Base-by-base conservation (phyloP, 257 asterid species). In the Plantago elongata region DNA sequence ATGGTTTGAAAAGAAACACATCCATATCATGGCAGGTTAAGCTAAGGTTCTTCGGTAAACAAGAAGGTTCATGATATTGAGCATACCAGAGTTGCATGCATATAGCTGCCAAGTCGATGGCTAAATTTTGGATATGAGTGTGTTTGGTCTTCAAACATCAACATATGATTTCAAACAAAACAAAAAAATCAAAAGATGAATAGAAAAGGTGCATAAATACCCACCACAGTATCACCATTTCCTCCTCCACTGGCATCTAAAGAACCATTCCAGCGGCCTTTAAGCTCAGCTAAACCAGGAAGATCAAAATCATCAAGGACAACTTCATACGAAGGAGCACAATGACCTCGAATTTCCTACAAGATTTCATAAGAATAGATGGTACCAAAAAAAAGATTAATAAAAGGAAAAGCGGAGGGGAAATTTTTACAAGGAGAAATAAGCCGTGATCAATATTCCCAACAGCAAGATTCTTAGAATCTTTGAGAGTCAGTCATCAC, bases 191-290 rank as follows among this genome's bases (percentile, higher is more conserved):
- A n/a, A n/a, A n/a, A 17, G 18, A 13, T 51, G 18, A 18, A 44
- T 14, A 55, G 61, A 54, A 54, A 49, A 37, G 61, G 66, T 34
- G 74, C 42, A 14, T n/a, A 72, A 60, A 65, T 72, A 68, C 69
- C 30, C 77, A 93, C 99, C 90, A 76, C 83, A 17, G 99, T 93
- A 68, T 93, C 99, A 62, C 99, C 99, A 68, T 89, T 93, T 85
- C 99, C 99, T 50, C 99, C 99, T 69, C 99, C 99, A 69, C 99
- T 93, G 62, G 99, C 97, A 69, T 93, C 97, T 68, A 93, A 71
- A 57, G 88, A 80, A 64, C 99, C 99, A 75, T 74, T 82, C 99
- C 99, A 93, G 43, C 78, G 85, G 67, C 99, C 99, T 79, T 73
- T 93, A 47, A 93, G 97, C 81, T 93, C 99, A 38, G 90, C 96